phyloP scores from a whole-genome alignment of 1,284 basidiomycete species.

The Fomes fomentarius region DNA sequence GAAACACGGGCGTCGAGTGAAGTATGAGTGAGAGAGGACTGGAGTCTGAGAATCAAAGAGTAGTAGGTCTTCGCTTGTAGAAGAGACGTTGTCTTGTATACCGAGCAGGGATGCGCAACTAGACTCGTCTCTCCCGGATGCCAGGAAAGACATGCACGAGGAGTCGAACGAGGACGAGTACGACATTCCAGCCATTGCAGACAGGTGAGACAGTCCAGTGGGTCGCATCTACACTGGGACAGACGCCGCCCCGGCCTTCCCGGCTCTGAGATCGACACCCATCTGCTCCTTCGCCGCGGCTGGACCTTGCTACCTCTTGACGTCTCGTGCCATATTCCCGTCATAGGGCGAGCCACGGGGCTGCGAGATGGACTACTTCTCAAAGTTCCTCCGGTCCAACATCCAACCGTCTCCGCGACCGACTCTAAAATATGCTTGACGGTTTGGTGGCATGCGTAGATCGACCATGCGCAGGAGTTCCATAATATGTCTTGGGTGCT shows the following conservation, averaged over 20 bases:
- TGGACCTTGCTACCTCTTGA: not conserved
- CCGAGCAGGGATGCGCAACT: slow-evolving; percentile 1
- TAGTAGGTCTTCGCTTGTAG: not conserved
- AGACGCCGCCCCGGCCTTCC: not conserved
- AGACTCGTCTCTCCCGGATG: not conserved
- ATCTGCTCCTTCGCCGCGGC: not conserved
- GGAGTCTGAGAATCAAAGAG: slow-evolving; percentile 1
- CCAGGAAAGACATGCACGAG: not conserved
- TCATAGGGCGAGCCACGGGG: not conserved
- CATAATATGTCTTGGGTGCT: slow-evolving; percentile 72
- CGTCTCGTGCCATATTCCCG: too few relatives aligned
- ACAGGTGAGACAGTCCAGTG: not conserved
- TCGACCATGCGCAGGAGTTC: slow-evolving; percentile 69
- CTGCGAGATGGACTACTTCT: slow-evolving; percentile 78
- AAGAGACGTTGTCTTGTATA: not conserved
- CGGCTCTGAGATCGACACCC: not conserved
- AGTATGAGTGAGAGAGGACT: not conserved
- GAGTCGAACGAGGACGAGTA: not conserved
- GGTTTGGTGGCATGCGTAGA: slow-evolving; percentile 12
- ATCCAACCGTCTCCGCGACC: slow-evolving; percentile 40
- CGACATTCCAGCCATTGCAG: not conserved
- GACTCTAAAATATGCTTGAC: not conserved
- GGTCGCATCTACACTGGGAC: not conserved
- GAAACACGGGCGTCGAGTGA: not conserved
- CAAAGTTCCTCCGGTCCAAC: slow-evolving; percentile 70